Base-by-base conservation (phyloP, 2,329 filamentous ascomycete genomes). In the Colletotrichum falcatum region DNA sequence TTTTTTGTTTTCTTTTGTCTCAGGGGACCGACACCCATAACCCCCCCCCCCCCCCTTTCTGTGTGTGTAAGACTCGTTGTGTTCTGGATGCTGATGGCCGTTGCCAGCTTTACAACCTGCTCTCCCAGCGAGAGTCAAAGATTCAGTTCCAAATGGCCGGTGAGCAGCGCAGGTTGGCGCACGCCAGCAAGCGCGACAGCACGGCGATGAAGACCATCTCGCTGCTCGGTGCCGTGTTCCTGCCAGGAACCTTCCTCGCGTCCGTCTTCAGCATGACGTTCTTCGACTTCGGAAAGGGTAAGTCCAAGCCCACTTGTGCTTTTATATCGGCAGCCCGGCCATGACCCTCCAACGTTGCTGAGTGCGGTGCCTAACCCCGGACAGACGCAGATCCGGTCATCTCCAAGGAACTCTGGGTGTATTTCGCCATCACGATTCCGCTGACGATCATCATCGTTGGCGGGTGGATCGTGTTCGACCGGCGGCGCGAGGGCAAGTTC, bases 181-280 rank as follows among this genome's bases (percentile, higher is more conserved):
- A 90, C 75, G 86, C 87, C 18, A 87, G 87, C 75, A 90, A 90
- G 77, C 83, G 88, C 16, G 88, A 90, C 77, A 88, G 87, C 77
- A 89, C 87, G 5, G 87, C 88, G 66, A 90, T 90, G 88, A 91
- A 91, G 81, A 89, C 88, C 0, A 82, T 91, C 48, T 90, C 89
- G 0, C 83, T 91, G 0, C 85, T 91, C 65, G 89, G 89, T 35
- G 88, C 88, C 49, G 81, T 91, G 49, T 91, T 91, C 74, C 81
- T 91, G 7, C 89, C 89, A 0, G 89, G 88, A 2, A 90, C 88
- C 0, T 90, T 87, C 73, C 83, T 91, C 23, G 85, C 89, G 11
- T 91, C 89, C 0, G 82, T 91, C 30, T 91, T 91, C 74, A 87
- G 85, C 81, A 91, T 90, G 88, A 88, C 88, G 0, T 91, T 91